phyloP scores from a whole-genome alignment of 257 asterid genomes.

The Penstemon newberryi region DNA sequence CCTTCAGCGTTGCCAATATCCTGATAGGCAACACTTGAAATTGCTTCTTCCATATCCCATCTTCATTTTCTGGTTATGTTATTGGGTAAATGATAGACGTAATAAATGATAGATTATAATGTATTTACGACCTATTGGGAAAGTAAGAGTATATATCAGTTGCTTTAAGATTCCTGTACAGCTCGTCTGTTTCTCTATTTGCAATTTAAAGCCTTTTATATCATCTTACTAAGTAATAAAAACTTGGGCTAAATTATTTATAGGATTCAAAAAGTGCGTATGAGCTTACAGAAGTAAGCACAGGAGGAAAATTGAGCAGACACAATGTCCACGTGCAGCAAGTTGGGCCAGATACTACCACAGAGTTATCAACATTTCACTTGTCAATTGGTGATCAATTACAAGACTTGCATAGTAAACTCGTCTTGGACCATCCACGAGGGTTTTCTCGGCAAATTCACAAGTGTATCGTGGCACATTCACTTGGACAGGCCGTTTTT shows the following conservation, averaged over 20 bases:
- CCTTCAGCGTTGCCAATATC: no score
- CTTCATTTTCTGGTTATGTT: no score
- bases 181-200: no score
- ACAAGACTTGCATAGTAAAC: conserved; percentile 85
- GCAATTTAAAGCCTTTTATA: background rate
- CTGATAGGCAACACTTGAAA: no score
- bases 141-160: no score
- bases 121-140: no score
- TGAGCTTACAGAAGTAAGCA: conserved; percentile 74
- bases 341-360: conserved; percentile 73
- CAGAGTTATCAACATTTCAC: conserved; percentile 84
- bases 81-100: no score
- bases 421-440: conserved; percentile 84
- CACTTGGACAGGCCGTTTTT: conserved; percentile 83
- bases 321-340: conserved; percentile 90
- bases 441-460: conserved; percentile 84
- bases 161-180: no score
- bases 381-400: conserved; percentile 69
- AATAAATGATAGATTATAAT: no score
- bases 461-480: conserved; percentile 93
- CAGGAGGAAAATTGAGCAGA: conserved; percentile 88
- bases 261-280: conserved; percentile 74
- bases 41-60: no score
- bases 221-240: background rate
- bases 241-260: conserved; percentile 22